Evolutionary conservation across 129 eudicot genomes (phyloP).

Genomic region (Artemisia tridentata): DNA sequence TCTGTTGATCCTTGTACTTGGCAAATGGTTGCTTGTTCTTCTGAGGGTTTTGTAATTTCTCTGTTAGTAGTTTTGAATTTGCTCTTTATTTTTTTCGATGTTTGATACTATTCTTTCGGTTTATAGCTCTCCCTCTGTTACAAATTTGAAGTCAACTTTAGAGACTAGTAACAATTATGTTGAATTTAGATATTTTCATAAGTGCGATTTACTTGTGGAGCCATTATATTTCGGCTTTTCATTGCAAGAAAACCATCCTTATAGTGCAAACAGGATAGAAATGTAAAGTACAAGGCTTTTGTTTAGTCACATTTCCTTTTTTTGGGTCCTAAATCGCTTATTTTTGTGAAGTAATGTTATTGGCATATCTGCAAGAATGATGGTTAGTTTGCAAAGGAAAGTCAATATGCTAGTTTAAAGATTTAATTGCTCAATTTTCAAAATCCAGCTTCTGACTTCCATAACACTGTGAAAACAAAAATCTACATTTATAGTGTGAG

Average conservation of each 20-base stretch:
- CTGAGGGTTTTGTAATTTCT: slow-evolving; percentile 87
- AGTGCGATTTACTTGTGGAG: too few species aligned
- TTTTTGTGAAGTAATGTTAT: not conserved
- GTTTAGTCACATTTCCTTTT: too few species aligned
- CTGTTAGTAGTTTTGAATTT: slow-evolving; percentile 48
- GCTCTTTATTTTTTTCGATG: too few species aligned
- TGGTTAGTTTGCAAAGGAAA: not conserved
- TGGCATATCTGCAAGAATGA: slow-evolving; percentile 11
- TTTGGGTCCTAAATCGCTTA: not conserved
- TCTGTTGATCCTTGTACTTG: slow-evolving; percentile 99
- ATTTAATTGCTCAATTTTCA: slow-evolving; percentile 13
- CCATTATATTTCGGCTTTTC: too few species aligned
- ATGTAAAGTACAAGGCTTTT: too few species aligned
- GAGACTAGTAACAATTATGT: not conserved
- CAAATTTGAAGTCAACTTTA: not conserved
- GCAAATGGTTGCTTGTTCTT: slow-evolving; percentile 92
- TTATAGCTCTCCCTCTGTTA: not conserved
- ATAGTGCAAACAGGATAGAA: too few species aligned
- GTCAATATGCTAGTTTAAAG: not conserved
- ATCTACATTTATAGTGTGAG: slow-evolving; percentile 3
- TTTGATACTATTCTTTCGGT: not conserved
- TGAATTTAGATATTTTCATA: too few species aligned
- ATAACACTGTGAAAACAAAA: not conserved
- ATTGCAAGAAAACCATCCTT: too few species aligned
- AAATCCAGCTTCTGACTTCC: not conserved